Evolutionary conservation across 129 eudicot species (phyloP).

Genomic region (Erigeron canadensis): DNA sequence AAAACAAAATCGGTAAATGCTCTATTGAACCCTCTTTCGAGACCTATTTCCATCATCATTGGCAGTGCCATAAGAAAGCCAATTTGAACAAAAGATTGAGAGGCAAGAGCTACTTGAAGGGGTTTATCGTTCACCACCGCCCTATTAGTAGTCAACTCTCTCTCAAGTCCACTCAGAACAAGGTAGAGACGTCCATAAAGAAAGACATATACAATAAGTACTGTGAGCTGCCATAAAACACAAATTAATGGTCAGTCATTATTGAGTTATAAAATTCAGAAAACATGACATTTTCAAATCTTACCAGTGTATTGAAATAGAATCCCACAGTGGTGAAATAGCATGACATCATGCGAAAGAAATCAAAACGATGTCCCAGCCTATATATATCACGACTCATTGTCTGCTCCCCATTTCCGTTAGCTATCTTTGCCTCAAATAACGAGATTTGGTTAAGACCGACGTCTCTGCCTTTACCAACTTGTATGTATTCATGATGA

Average conservation of each 20-base stretch:
- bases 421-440: conserved; percentile 95
- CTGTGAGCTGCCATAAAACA: conserved; percentile 65
- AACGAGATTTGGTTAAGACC: conserved; percentile 93
- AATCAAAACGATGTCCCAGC: conserved; percentile 96
- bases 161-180: conserved; percentile 84
- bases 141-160: conserved; percentile 48
- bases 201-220: conserved; percentile 69
- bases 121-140: conserved; percentile 75
- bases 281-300: not conserved
- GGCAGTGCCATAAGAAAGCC: conserved; percentile 92
- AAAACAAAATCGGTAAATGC: conserved; percentile 84
- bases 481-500: conserved; percentile 98
- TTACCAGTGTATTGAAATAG: conserved; percentile 83
- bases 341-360: conserved; percentile 92
- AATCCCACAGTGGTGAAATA: conserved; percentile 90
- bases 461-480: conserved; percentile 96
- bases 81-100: conserved; percentile 90
- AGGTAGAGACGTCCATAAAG: conserved; percentile 96
- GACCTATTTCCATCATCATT: conserved; percentile 98
- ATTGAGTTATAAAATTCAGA: not conserved
- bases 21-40: conserved; percentile 73
- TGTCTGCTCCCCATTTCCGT: conserved; percentile 96
- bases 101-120: conserved; percentile 96
- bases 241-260: not conserved
- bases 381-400: conserved; percentile 95